Evolutionary conservation across 2,329 filamentous ascomycete species (phyloP).

Genomic region (Pyricularia sp.): DNA sequence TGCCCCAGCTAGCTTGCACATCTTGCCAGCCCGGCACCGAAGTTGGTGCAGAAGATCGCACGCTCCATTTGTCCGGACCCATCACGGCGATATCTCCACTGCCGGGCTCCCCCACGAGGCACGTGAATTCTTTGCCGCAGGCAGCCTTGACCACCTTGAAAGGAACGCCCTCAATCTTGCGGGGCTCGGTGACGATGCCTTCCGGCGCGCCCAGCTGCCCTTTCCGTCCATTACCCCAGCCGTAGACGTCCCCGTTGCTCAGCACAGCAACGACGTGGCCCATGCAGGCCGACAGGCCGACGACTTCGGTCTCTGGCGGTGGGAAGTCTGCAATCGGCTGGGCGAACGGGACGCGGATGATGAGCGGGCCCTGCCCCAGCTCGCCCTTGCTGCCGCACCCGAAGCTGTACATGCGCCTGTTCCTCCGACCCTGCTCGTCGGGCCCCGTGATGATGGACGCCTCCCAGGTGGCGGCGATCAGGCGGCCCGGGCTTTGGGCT

Average conservation of each 20-base stretch:
- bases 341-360: slow-evolving; percentile 37
- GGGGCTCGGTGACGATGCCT: slow-evolving; percentile 46
- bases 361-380: slow-evolving; percentile 51
- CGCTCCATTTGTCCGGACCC: slow-evolving; percentile 65
- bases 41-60: slow-evolving; percentile 48
- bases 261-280: slow-evolving; percentile 69
- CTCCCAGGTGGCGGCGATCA: slow-evolving; percentile 70
- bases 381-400: slow-evolving; percentile 65
- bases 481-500: slow-evolving; percentile 19
- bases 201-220: slow-evolving; percentile 64
- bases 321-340: slow-evolving; percentile 53
- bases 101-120: slow-evolving; percentile 46
- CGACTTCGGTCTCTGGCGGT: slow-evolving; percentile 45
- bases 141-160: slow-evolving; percentile 61
- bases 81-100: slow-evolving; percentile 56
- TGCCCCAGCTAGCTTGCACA: slow-evolving; percentile 74
- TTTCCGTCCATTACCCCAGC: slow-evolving; percentile 83
- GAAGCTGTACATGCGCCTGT: slow-evolving; percentile 47
- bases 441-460: slow-evolving; percentile 53
- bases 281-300: slow-evolving; percentile 63
- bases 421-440: slow-evolving; percentile 29
- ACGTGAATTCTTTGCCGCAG: slow-evolving; percentile 82
- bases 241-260: slow-evolving; percentile 67
- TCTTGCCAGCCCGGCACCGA: slow-evolving; percentile 51
- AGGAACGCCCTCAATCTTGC: slow-evolving; percentile 44